A percentile compares a stretch with the other conserved stretches of the same genome.
Evolutionary conservation across 176 grass and related monocot genomes (phyloP).

Genomic region (Phoenix dactylifera): DNA sequence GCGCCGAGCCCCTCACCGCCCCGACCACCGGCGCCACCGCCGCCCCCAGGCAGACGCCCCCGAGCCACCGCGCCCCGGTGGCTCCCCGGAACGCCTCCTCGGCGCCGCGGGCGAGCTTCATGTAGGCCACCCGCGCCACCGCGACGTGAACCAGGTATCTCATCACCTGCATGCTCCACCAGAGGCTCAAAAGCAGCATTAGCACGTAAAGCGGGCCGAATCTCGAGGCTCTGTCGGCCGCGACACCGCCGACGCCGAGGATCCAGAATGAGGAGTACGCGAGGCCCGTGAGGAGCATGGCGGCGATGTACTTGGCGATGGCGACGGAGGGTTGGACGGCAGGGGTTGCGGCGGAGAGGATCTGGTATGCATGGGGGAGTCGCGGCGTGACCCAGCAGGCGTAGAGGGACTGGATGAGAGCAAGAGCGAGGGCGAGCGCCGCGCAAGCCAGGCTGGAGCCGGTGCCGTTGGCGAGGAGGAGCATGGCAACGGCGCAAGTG

Average conservation of each 20-base stretch:
- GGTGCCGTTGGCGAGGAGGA: slow-evolving; percentile 53
- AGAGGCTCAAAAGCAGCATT: slow-evolving; percentile 60
- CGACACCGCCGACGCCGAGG: slow-evolving; percentile 57
- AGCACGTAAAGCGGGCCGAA: slow-evolving; percentile 43
- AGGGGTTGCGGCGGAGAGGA: slow-evolving; percentile 42
- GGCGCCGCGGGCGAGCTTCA: slow-evolving; percentile 21
- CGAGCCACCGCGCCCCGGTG: slow-evolving; percentile 32
- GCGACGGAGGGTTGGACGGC: slow-evolving; percentile 32
- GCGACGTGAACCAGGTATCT: slow-evolving; percentile 50
- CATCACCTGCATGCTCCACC: slow-evolving; percentile 80
- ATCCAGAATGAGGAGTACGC: slow-evolving; percentile 75
- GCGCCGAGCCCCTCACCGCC: slow-evolving; percentile 38
- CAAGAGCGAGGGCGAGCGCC: slow-evolving; percentile 37
- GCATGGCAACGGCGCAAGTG: slow-evolving; percentile 37
- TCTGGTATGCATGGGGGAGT: slow-evolving; percentile 44
- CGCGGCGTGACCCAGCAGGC: slow-evolving; percentile 72
- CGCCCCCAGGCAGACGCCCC: slow-evolving; percentile 68
- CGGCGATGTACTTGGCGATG: slow-evolving; percentile 26
- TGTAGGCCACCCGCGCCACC: slow-evolving; percentile 56
- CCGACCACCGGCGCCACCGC: slow-evolving; percentile 46
- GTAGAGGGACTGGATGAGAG: slow-evolving; percentile 46
- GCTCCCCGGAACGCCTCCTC: slow-evolving; percentile 39
- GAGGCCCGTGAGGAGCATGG: slow-evolving; percentile 44
- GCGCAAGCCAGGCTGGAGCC: slow-evolving; percentile 45
- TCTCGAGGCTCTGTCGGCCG: slow-evolving; percentile 37